Base-by-base conservation (phyloP, 805 yeast genomes). In the Sugiyamaella mastotermitis region DNA sequence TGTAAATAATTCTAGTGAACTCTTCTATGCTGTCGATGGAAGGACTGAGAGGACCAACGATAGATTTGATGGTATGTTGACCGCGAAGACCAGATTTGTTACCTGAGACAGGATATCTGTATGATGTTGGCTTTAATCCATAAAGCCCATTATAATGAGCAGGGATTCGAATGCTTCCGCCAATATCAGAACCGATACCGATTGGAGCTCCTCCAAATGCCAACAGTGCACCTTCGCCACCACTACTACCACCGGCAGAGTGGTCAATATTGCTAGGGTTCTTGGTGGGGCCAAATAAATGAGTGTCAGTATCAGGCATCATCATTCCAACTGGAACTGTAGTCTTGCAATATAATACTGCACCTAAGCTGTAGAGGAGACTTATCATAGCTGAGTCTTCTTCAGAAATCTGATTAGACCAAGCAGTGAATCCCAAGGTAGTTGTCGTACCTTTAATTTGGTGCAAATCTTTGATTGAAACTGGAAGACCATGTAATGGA, bases 31-130 rank as follows among this genome's bases (percentile, higher is more conserved):
- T 88, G 4, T 76, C 80, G 37, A 78, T 62, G 3, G 74, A 60
- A 48, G 79, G 68, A 3, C 83, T 68, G 60, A 81, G 55, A 28
- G 90, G 90, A 16, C 88, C 90, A 31, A 69, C 69, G 18, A 78
- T 80, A 11, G 43, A 39, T 25, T 59, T 57, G 14, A 71, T 60
- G 3, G 66, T 41, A 44, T 58, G 56, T 21, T 49, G 50, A 1
- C 75, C 73, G 8, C 43, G 35, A 69, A 40, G 15, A 62, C 53
- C 33, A 62, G 65, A 8, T 67, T 42, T 4, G 60, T 64, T 14
- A 68, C 69, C 22, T 68, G 58, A 29, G 60, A 60, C 18, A 3
- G 72, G 69, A 34, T 65, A 61, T 38, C 72, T 48, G 5, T 67
- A 68, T 40, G 59, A 60, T 3, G 69, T 52, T 1, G 74, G 72